phyloP scores from a whole-genome alignment of 2,329 filamentous ascomycete genomes.

The Xylariales sp. region DNA sequence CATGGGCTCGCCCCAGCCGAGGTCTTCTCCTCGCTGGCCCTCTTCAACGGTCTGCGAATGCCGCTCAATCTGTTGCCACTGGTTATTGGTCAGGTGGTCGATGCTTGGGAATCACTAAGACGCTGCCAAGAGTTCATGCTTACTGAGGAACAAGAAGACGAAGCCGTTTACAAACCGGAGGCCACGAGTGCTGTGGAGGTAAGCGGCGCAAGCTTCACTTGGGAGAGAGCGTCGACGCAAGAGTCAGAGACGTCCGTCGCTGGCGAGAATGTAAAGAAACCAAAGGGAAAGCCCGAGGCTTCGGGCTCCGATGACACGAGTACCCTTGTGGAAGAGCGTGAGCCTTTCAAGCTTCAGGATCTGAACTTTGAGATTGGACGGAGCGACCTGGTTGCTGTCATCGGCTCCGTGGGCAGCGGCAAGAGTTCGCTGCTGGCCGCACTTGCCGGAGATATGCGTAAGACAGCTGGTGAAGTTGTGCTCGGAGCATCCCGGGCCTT shows the following conservation, averaged over 20 bases:
- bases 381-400: conserved; percentile 78
- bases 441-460: conserved; percentile 89
- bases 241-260: conserved; percentile 43
- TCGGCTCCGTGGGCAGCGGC: conserved; percentile 82
- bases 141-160: conserved; percentile 78
- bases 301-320: conserved; percentile 48
- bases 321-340: conserved; percentile 51
- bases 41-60: conserved; percentile 89
- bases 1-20: conserved; percentile 68
- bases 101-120: conserved; percentile 79
- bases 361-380: conserved; percentile 65
- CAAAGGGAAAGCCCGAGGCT: conserved; percentile 20
- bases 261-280: conserved; percentile 30
- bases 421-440: conserved; percentile 88
- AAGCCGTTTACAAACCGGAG: conserved; percentile 51
- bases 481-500: conserved; percentile 81
- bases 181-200: conserved; percentile 68
- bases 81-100: conserved; percentile 83
- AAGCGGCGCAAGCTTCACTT: conserved; percentile 73
- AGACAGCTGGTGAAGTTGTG: conserved; percentile 66
- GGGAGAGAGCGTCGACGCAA: conserved; percentile 65
- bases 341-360: conserved; percentile 69
- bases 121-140: conserved; percentile 86
- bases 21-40: conserved; percentile 86
- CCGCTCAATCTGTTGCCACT: conserved; percentile 85